Conservation (phyloP, 352 stramenopile genomes). For the Phytophthora foliorum region DNA sequence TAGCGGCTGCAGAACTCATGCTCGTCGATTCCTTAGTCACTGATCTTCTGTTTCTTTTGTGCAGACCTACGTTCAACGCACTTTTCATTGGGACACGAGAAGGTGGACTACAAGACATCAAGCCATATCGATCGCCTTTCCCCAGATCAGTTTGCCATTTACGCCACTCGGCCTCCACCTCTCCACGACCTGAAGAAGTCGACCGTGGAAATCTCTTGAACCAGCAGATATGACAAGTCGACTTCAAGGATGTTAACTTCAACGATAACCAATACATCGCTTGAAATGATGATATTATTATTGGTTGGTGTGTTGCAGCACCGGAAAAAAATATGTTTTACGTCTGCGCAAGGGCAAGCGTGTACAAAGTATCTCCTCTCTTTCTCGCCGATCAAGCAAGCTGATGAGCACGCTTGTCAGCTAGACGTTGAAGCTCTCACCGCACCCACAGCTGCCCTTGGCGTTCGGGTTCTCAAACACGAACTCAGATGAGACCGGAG, state of each 20-base stretch:
- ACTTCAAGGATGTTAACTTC: not conserved
- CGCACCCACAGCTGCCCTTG: slow-evolving; percentile 99
- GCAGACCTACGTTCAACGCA: slow-evolving; percentile 84
- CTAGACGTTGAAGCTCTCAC: slow-evolving; percentile 99
- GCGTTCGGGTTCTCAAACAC: slow-evolving; percentile 99
- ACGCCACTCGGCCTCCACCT: slow-evolving; percentile 50
- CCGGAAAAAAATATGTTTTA: slow-evolving; percentile 26
- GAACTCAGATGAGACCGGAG: slow-evolving; percentile 97
- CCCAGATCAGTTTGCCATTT: slow-evolving; percentile 67
- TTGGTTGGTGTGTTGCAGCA: slow-evolving; percentile 28
- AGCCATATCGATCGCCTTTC: slow-evolving; percentile 68
- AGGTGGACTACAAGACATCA: slow-evolving; percentile 75
- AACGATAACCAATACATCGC: slow-evolving; percentile 9
- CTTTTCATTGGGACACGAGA: slow-evolving; percentile 73
- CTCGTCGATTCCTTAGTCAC: slow-evolving; percentile 2
- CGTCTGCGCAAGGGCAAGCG: slow-evolving; percentile 10
- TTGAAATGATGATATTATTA: slow-evolving; percentile 54
- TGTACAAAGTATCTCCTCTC: slow-evolving; percentile 24
- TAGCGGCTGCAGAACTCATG: slow-evolving; percentile 9
- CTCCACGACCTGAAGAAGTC: slow-evolving; percentile 78
- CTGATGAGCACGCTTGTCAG: slow-evolving; percentile 2
- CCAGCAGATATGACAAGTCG: not conserved
- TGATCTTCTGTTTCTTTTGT: slow-evolving; percentile 9
- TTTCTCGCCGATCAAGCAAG: slow-evolving; percentile 8
- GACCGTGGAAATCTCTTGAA: slow-evolving; percentile 70